Evolutionary conservation across 768 basidiomycete species (phyloP).

Genomic region (Podaxis sp.): DNA sequence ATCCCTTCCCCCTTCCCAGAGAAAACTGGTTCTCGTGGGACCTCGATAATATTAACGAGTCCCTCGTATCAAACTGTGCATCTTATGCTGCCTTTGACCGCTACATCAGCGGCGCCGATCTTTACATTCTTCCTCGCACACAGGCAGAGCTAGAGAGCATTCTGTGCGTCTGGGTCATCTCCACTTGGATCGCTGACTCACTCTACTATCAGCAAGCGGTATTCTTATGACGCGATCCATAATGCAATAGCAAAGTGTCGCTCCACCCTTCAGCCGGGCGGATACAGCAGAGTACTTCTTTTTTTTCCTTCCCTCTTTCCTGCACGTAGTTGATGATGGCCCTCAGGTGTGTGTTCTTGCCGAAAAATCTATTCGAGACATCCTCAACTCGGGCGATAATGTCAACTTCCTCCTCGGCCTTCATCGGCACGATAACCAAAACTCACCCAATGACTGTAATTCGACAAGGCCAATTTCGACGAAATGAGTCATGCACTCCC

Average conservation of each 20-base stretch:
- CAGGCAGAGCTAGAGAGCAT: conserved; percentile 66
- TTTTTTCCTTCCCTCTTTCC: neutral
- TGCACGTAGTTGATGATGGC: conserved; percentile 1
- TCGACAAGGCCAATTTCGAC: conserved; percentile 37
- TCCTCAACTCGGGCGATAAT: conserved; percentile 69
- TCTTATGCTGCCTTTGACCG: conserved; percentile 77
- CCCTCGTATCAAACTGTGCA: conserved; percentile 72
- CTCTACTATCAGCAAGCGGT: conserved; percentile 49
- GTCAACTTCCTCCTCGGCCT: conserved; percentile 58
- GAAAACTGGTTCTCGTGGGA: conserved; percentile 71
- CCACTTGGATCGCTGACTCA: conserved; percentile 11
- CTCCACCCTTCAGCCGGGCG: conserved; percentile 52
- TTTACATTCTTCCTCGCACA: conserved; percentile 66
- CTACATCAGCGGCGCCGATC: conserved; percentile 65
- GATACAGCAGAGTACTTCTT: conserved; percentile 41
- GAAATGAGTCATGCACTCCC: conserved; percentile 23
- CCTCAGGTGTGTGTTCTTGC: conserved; percentile 64
- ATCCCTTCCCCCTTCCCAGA: conserved; percentile 30
- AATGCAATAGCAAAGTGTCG: conserved; percentile 72
- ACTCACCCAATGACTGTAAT: conserved; percentile 23
- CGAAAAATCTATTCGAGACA: conserved; percentile 64
- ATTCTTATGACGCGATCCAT: conserved; percentile 77
- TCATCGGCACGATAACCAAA: conserved; percentile 37
- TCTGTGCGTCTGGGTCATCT: conserved; percentile 43
- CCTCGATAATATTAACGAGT: conserved; percentile 66